phyloP scores from a whole-genome alignment of 305 asterid species.

The Fraxinus dipetala region DNA sequence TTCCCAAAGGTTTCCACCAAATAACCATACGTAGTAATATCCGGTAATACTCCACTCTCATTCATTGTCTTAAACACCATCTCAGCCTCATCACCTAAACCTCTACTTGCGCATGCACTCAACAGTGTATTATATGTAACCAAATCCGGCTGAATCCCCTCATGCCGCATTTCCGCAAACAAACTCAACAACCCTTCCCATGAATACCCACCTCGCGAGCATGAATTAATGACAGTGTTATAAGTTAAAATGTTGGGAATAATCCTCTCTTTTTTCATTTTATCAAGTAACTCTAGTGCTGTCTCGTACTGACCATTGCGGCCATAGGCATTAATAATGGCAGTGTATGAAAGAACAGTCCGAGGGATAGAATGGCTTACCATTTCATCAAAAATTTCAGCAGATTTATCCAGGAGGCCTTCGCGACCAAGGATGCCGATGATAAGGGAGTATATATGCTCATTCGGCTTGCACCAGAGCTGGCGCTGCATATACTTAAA shows the following conservation, averaged over 20 bases:
- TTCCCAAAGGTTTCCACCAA: conserved; percentile 82
- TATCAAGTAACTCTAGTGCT: conserved; percentile 59
- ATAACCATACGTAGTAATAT: conserved; percentile 70
- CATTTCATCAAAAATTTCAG: conserved; percentile 89
- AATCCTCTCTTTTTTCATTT: conserved; percentile 75
- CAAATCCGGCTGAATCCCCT: conserved; percentile 91
- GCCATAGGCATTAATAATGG: conserved; percentile 85
- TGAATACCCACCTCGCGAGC: conserved; percentile 85
- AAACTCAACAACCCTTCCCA: conserved; percentile 94
- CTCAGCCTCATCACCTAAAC: conserved; percentile 82
- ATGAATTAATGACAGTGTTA: conserved; percentile 77
- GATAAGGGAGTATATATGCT: conserved; percentile 73
- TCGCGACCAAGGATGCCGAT: conserved; percentile 88
- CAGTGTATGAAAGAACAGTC: conserved; percentile 71
- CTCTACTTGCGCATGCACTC: conserved; percentile 76
- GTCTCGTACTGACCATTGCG: conserved; percentile 74
- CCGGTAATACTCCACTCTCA: conserved; percentile 86
- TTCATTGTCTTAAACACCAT: conserved; percentile 98
- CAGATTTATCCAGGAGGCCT: conserved; percentile 77
- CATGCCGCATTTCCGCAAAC: conserved; percentile 95
- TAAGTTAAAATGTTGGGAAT: conserved; percentile 79
- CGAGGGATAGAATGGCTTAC: conserved; percentile 53
- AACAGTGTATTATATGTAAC: conserved; percentile 79
- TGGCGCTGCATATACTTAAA: conserved; percentile 97
- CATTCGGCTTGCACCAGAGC: conserved; percentile 93